phyloP scores from a whole-genome alignment of 352 stramenopile genomes.

The Phytophthora crassamura region DNA sequence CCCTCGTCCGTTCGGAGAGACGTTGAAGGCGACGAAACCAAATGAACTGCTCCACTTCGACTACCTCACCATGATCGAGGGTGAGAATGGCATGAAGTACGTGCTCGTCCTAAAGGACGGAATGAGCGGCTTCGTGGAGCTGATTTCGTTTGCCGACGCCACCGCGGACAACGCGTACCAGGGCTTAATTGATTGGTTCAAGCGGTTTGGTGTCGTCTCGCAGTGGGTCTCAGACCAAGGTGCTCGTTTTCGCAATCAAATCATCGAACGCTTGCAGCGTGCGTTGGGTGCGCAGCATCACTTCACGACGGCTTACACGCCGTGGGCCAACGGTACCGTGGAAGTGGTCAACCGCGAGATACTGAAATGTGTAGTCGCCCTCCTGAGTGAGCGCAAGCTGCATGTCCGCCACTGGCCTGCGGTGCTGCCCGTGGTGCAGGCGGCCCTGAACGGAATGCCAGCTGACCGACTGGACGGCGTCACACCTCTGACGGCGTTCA shows the following conservation, averaged over 20 bases:
- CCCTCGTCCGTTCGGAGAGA: slow-evolving; percentile 15
- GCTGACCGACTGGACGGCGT: background rate
- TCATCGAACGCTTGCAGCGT: too few relatives aligned
- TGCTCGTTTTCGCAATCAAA: too few relatives aligned
- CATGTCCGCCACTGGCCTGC: background rate
- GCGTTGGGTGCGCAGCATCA: too few relatives aligned
- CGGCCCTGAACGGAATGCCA: slow-evolving; percentile 15
- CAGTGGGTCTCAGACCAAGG: too few relatives aligned
- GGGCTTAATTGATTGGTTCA: too few relatives aligned
- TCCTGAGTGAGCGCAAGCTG: slow-evolving; percentile 2
- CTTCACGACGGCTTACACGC: too few relatives aligned
- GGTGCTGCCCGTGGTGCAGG: slow-evolving; percentile 16
- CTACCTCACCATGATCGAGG: slow-evolving; percentile 17
- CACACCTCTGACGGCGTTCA: slow-evolving; percentile 22
- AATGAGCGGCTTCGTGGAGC: too few relatives aligned
- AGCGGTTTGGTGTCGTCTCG: too few relatives aligned
- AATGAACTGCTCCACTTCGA: slow-evolving; percentile 52
- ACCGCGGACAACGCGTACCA: too few relatives aligned
- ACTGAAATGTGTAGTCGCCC: background rate
- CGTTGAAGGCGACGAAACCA: slow-evolving; percentile 27
- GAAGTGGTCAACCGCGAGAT: slow-evolving; percentile 39
- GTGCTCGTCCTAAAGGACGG: too few relatives aligned
- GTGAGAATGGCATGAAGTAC: too few relatives aligned
- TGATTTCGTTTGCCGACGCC: too few relatives aligned
- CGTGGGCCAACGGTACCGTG: slow-evolving; percentile 11